Base-by-base conservation (phyloP, 371 early-diverging fungal genomes). In the Umbelopsis sp. region DNA sequence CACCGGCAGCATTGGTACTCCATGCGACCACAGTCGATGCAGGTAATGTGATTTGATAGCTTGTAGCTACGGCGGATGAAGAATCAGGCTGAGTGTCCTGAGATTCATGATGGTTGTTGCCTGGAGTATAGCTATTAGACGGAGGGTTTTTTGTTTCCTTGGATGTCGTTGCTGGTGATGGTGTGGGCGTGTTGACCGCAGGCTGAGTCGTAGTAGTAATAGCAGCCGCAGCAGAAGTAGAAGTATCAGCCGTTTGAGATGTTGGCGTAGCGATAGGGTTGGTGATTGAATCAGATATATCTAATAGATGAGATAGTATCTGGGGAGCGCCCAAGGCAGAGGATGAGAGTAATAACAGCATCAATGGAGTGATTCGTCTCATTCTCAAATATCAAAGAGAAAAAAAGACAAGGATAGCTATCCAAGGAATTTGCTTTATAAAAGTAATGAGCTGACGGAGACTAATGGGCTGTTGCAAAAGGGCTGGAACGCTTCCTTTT, bases 371-470 rank as follows among this genome's bases (percentile, higher is more conserved):
- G 35, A 57, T 14, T 57, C 57, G 57, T 57, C 32, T 57, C 57
- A 57, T 57, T 35, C 11, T 35, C 57, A 35, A 22, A 14, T 22
- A 25, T 14, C 29, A 3, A 57, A 57, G 35, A 57, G 35, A 29
- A 35, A 5, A 57, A 57, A 57, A 35, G 18, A 32, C 22, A 57
- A 35, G 35, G 35, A 10, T 35, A 18, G 18, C 14, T 8, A 35
- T 7, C n/a, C 57, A 57, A 57, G 57, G 52, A 57, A 57, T 57
- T 57, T 18, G 29, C 35, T 57, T 52, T 57, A 35, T 37, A 37
- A 57, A 57, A 35, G 9, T 18, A 16, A 35, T 48, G 48, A 48
- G 11, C 11, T 57, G 57, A 57, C 57, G 57, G 57, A 57, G 57
- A 57, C 57, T 18, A 35, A 57, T 35, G 29, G 7, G 35, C 16